Evolutionary conservation across 306 rosid species (phyloP).

Genomic region (Begonia loranthoides): DNA sequence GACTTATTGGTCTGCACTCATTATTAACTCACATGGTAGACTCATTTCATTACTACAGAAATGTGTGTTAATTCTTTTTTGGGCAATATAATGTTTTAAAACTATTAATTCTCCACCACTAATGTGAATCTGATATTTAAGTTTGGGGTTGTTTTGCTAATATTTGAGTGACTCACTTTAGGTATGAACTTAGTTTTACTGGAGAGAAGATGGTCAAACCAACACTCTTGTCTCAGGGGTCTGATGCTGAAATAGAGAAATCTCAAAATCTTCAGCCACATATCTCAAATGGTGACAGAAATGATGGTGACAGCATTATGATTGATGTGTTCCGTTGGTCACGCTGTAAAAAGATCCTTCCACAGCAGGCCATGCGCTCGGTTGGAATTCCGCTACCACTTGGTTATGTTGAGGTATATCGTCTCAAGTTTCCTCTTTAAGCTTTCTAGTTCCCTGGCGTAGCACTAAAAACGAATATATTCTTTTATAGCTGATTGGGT

Average conservation of each 20-base stretch:
- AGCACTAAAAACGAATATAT: no score
- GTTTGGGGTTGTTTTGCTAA: neutral
- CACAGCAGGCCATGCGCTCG: conserved; percentile 66
- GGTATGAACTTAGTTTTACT: conserved; percentile 82
- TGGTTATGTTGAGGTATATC: conserved; percentile 65
- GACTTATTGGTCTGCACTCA: neutral
- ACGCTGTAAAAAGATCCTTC: conserved; percentile 78
- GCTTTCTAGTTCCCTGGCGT: conserved; percentile 1
- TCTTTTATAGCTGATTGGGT: no score
- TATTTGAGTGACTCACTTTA: conserved; percentile 17
- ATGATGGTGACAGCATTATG: conserved; percentile 39
- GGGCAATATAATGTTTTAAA: no score
- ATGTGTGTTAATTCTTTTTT: no score
- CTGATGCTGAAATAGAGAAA: conserved; percentile 46
- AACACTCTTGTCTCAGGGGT: conserved; percentile 31
- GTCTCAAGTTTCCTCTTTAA: conserved; percentile 8
- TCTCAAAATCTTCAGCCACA: conserved; percentile 50
- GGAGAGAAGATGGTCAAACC: conserved; percentile 73
- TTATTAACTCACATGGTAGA: neutral
- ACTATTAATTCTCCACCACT: no score
- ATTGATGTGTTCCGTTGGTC: conserved; percentile 87
- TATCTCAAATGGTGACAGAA: conserved; percentile 55
- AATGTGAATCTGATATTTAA: neutral
- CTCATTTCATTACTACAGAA: neutral
- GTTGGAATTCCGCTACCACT: conserved; percentile 78